Evolutionary conservation across 208 protist genomes (phyloP).

Genomic region (Leptomonas pyrrhocoris): DNA sequence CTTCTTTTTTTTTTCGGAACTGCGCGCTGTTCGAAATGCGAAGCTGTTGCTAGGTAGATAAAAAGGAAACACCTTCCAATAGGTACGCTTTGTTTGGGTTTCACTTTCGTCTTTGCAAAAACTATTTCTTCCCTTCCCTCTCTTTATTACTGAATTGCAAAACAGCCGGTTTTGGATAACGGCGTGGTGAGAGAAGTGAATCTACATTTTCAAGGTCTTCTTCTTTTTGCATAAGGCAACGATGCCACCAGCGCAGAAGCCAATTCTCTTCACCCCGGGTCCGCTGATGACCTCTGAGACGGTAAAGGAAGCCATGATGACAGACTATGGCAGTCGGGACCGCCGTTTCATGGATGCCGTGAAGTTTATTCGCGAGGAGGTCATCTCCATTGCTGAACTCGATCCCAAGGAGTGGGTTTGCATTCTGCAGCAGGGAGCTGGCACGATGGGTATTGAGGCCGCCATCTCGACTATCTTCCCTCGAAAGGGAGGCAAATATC

Average conservation of each 20-base stretch:
- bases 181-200: no score
- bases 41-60: no score
- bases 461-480: constrained; percentile 78
- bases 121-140: constrained; percentile 1
- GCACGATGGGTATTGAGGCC: constrained; percentile 86
- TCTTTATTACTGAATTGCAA: no score
- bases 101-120: background rate
- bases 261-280: constrained; percentile 87
- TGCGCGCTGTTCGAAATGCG: no score
- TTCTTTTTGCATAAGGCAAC: no score
- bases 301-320: constrained; percentile 81
- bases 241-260: constrained; percentile 24
- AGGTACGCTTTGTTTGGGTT: no score
- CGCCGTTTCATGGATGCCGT: constrained; percentile 76
- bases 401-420: constrained; percentile 59
- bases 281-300: constrained; percentile 76
- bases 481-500: constrained; percentile 53
- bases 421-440: constrained; percentile 81
- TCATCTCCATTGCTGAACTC: constrained; percentile 57
- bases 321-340: constrained; percentile 86
- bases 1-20: no score
- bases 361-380: constrained; percentile 57
- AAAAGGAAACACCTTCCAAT: background rate
- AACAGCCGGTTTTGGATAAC: no score
- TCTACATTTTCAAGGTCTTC: no score